A percentile compares a stretch with the other conserved stretches of the same genome.
phyloP scores from a whole-genome alignment of 2,329 filamentous ascomycete genomes.

The Trichoderma oligosporum region DNA sequence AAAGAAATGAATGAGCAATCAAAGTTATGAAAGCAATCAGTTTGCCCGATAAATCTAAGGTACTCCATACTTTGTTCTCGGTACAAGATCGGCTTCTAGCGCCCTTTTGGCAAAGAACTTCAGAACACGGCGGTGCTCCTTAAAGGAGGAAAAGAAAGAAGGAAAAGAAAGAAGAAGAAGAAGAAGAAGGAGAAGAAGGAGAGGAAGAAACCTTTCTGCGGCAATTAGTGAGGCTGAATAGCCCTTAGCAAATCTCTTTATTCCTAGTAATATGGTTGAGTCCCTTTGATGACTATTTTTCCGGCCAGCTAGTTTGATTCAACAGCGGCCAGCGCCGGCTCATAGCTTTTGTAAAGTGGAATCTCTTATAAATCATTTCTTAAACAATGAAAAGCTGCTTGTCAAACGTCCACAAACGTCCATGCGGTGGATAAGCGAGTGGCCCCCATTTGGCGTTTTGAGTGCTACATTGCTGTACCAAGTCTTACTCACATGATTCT shows the following conservation, averaged over 20 bases:
- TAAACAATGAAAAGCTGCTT: neutral
- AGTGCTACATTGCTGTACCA: conserved; percentile 3
- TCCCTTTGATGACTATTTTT: neutral
- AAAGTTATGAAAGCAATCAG: too few relatives aligned
- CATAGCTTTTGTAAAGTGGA: neutral
- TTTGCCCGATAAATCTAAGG: too few relatives aligned
- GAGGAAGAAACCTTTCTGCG: neutral
- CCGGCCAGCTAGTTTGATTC: neutral
- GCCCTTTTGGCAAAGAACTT: too few relatives aligned
- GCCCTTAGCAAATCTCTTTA: neutral
- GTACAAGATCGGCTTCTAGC: too few relatives aligned
- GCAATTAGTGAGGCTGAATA: neutral
- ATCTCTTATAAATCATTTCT: conserved; percentile 14
- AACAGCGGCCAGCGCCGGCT: conserved; percentile 18
- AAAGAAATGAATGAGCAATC: too few relatives aligned
- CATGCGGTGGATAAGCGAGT: neutral
- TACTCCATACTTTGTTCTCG: too few relatives aligned
- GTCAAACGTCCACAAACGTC: neutral
- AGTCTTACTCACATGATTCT: neutral
- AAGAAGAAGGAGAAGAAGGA: neutral
- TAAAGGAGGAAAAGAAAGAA: too few relatives aligned
- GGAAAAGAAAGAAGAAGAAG: neutral
- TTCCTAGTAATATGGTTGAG: neutral
- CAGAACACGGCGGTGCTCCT: too few relatives aligned
- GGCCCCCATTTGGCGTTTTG: neutral